phyloP scores from a whole-genome alignment of 2,329 filamentous ascomycete genomes.

The Trichoderma koningii region DNA sequence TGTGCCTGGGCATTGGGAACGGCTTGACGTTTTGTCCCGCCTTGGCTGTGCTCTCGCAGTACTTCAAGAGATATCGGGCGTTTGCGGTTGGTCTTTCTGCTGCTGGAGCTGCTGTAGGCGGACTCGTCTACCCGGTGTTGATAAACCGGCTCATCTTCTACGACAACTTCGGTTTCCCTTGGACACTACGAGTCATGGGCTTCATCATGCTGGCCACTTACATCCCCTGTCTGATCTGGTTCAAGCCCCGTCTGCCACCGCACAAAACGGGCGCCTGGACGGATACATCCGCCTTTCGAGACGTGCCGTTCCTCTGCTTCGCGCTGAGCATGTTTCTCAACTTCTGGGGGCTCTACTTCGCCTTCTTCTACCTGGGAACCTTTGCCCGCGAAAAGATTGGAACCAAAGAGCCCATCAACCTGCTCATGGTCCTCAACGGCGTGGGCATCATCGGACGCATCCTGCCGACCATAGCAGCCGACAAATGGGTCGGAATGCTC shows the following conservation, averaged over 20 bases:
- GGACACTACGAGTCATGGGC: not conserved
- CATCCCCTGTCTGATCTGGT: slow-evolving; percentile 1
- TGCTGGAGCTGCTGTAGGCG: slow-evolving; percentile 3
- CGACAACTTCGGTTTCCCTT: not conserved
- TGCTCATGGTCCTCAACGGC: slow-evolving; percentile 49
- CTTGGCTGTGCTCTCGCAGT: slow-evolving; percentile 4
- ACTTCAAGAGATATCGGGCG: slow-evolving; percentile 1
- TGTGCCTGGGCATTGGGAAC: slow-evolving; percentile 1
- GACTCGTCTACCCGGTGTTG: not conserved
- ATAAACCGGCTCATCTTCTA: slow-evolving; percentile 1
- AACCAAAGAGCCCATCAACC: not conserved
- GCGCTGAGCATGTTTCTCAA: not conserved
- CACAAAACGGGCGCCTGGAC: not conserved
- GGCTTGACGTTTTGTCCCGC: slow-evolving; percentile 4
- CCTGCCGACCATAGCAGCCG: slow-evolving; percentile 7
- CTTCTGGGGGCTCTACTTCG: slow-evolving; percentile 8
- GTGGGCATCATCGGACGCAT: slow-evolving; percentile 44
- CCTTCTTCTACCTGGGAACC: not conserved
- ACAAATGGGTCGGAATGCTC: slow-evolving; percentile 14
- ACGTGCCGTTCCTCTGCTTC: slow-evolving; percentile 3
- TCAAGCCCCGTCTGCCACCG: not conserved
- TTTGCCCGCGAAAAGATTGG: slow-evolving; percentile 2
- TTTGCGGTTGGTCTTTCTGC: not conserved
- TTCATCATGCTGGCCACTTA: slow-evolving; percentile 11
- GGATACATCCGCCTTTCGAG: not conserved